phyloP scores from a whole-genome alignment of 2,329 filamentous ascomycete genomes.

The Calonectria pseudoreteaudii region DNA sequence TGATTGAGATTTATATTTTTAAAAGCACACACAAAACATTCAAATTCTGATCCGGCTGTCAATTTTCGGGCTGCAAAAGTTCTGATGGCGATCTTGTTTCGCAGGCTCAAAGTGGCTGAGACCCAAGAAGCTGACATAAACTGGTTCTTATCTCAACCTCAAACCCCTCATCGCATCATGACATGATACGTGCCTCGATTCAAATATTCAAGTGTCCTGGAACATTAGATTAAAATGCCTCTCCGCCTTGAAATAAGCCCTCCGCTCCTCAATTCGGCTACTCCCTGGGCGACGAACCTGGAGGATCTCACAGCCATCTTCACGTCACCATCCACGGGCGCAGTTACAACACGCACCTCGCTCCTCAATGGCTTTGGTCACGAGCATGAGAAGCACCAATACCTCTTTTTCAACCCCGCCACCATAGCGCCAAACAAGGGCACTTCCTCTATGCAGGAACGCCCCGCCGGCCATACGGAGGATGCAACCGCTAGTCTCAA shows the following conservation, averaged over 20 bases:
- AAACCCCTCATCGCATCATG: not conserved
- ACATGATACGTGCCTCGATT: not conserved
- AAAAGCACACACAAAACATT: not conserved
- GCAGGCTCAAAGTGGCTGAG: not conserved
- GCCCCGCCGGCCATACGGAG: conserved; percentile 36
- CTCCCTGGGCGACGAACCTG: conserved; percentile 78
- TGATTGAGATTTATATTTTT: no score
- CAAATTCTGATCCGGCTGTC: not conserved
- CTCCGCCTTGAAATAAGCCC: conserved; percentile 64
- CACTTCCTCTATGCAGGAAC: conserved; percentile 30
- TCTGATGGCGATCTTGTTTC: not conserved
- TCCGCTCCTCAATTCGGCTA: conserved; percentile 80
- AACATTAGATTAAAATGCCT: conserved; percentile 27
- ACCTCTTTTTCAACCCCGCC: conserved; percentile 70
- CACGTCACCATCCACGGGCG: conserved; percentile 72
- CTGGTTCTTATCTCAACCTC: not conserved
- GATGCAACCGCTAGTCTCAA: conserved; percentile 66
- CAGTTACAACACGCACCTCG: conserved; percentile 79
- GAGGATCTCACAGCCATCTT: conserved; percentile 73
- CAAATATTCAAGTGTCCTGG: conserved; percentile 23
- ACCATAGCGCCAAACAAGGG: conserved; percentile 39
- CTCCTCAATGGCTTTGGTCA: conserved; percentile 74
- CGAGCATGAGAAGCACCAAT: conserved; percentile 70
- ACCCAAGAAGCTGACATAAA: not conserved
- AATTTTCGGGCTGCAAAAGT: not conserved